These are phyloP conservation scores for Phaeosphaeriaceae sp. DNA, from an alignment of 2,329 filamentous ascomycete species.

Conservation along the genomic window DNA sequence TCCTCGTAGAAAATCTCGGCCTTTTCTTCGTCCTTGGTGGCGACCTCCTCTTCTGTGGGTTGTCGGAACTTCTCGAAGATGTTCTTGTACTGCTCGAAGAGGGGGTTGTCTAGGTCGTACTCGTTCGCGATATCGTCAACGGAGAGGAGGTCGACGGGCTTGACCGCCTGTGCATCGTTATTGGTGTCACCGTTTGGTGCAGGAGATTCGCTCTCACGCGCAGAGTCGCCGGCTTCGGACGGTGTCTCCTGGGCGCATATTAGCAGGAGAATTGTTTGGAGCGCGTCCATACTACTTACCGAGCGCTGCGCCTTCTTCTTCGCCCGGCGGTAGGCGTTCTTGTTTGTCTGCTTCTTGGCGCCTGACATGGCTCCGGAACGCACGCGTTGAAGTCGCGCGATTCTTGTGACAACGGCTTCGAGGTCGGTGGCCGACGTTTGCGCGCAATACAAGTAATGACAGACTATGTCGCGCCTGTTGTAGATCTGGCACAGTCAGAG, in stretches of 20 bases:
- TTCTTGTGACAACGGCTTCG: neutral
- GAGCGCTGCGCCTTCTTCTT: constrained; percentile 92
- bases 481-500: neutral
- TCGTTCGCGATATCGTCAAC: constrained; percentile 53
- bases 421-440: neutral
- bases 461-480: neutral
- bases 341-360: constrained; percentile 74
- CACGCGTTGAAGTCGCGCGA: constrained; percentile 15
- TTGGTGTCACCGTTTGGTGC: constrained; percentile 42
- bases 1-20: constrained; percentile 85
- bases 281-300: constrained; percentile 44
- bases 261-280: constrained; percentile 9
- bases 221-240: constrained; percentile 41
- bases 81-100: constrained; percentile 83
- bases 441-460: neutral
- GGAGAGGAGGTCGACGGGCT: constrained; percentile 54
- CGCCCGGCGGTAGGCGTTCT: constrained; percentile 91
- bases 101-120: constrained; percentile 73
- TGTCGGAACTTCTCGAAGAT: constrained; percentile 78
- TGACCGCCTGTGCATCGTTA: constrained; percentile 49
- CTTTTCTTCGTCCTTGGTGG: constrained; percentile 66
- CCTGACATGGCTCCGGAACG: constrained; percentile 35
- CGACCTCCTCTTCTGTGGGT: constrained; percentile 66
- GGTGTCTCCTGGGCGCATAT: constrained; percentile 44
- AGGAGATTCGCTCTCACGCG: constrained; percentile 49